Evolutionary conservation across 2,329 filamentous ascomycete genomes (phyloP).

Genomic region (Xylariomycetidae sp.): DNA sequence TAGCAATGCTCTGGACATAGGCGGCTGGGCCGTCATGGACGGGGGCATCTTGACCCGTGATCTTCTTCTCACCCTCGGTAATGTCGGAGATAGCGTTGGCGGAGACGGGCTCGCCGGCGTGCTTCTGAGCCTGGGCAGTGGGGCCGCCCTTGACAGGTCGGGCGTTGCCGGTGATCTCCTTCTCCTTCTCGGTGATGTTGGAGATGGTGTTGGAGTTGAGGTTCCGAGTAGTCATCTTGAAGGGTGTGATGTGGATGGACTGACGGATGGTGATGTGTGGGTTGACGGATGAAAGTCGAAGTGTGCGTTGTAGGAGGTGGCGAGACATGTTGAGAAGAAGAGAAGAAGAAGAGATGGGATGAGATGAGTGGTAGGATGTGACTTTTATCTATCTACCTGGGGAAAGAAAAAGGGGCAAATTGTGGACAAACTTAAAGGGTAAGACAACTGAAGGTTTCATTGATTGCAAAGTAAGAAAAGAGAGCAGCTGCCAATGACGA

Average conservation of each 20-base stretch:
- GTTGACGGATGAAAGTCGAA: constrained; percentile 4
- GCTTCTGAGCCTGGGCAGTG: too few species aligned
- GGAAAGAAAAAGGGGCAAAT: too few species aligned
- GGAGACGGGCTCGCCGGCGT: constrained; percentile 25
- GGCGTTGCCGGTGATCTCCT: constrained; percentile 31
- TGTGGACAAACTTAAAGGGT: too few species aligned
- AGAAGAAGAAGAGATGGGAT: too few species aligned
- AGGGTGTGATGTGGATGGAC: constrained; percentile 7
- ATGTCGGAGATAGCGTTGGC: constrained; percentile 32
- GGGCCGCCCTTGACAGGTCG: too few species aligned
- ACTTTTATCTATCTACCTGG: too few species aligned
- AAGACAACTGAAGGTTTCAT: too few species aligned
- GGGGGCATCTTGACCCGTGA: constrained; percentile 26
- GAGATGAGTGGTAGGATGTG: too few species aligned
- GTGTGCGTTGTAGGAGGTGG: constrained; percentile 7
- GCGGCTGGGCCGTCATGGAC: constrained; percentile 31
- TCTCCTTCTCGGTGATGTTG: constrained; percentile 35
- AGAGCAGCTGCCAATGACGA: too few species aligned
- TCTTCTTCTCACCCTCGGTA: constrained; percentile 31
- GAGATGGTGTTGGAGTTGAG: constrained; percentile 29
- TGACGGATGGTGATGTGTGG: constrained; percentile 1
- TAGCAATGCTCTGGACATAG: constrained; percentile 25
- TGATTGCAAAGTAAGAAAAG: too few species aligned
- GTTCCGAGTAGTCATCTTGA: constrained; percentile 11
- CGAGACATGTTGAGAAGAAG: constrained; percentile 16